Conservation (phyloP, 345 rosid genomes). For the Lepidium africanum region DNA sequence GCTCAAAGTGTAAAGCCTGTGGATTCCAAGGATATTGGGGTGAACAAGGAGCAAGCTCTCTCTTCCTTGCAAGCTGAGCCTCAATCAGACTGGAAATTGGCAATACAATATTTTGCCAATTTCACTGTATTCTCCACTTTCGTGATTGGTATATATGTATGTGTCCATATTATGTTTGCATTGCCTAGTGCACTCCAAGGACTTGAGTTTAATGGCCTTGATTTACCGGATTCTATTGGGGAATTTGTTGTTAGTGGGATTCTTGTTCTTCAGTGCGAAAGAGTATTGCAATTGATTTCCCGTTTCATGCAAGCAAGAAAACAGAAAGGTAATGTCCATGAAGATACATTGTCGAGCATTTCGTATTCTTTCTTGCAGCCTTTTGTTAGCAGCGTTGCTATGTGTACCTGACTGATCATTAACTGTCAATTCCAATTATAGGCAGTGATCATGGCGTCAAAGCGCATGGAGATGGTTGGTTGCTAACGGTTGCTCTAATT, state of each 20-base stretch:
- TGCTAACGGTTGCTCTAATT: conserved; percentile 84
- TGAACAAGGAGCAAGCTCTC: conserved; percentile 76
- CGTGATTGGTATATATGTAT: conserved; percentile 59
- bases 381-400: neutral
- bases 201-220: conserved; percentile 89
- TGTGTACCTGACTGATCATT: conserved; percentile 7
- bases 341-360: neutral
- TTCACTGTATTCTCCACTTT: conserved; percentile 68
- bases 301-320: conserved; percentile 86
- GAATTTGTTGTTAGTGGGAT: conserved; percentile 75
- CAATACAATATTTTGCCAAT: conserved; percentile 73
- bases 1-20: conserved; percentile 65
- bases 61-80: conserved; percentile 81
- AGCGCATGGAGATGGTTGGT: conserved; percentile 98
- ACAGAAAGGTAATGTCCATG: conserved; percentile 52
- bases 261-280: conserved; percentile 74
- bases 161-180: conserved; percentile 63
- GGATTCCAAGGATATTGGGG: conserved; percentile 71
- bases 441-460: conserved; percentile 93
- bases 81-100: conserved; percentile 80
- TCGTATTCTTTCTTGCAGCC: neutral
- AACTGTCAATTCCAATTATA: conserved; percentile 18
- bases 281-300: conserved; percentile 55
- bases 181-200: conserved; percentile 67
- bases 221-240: conserved; percentile 88